phyloP scores from a whole-genome alignment of 257 asterid species.

The Nicotiana tomentosiformis region DNA sequence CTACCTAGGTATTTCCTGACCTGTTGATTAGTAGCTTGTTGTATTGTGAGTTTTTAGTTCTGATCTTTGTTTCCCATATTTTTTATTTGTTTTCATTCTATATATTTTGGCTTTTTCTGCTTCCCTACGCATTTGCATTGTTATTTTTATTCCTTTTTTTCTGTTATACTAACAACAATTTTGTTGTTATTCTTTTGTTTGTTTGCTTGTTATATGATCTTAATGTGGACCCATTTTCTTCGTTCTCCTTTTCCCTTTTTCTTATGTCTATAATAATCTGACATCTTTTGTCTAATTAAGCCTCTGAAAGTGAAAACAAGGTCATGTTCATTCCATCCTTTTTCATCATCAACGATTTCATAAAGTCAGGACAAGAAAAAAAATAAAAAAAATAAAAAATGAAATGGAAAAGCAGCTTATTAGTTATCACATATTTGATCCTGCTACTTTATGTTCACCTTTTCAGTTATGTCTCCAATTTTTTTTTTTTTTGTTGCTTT shows the following conservation, averaged over 20 bases:
- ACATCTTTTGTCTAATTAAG: conserved; percentile 8
- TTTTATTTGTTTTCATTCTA: not conserved
- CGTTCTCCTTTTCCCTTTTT: not conserved
- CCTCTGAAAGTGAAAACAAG: conserved; percentile 11
- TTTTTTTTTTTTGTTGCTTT: not conserved
- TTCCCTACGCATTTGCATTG: not conserved
- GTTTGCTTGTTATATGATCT: not conserved
- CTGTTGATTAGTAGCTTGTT: not conserved
- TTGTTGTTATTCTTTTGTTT: conserved; percentile 10
- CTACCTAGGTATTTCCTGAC: not conserved
- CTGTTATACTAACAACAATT: not conserved
- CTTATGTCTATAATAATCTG: conserved; percentile 11
- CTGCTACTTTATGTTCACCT: not conserved
- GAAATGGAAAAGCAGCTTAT: not conserved
- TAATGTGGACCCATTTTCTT: conserved; percentile 17
- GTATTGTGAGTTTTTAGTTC: not conserved
- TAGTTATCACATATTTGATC: not conserved
- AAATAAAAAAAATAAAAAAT: not conserved
- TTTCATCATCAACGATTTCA: not conserved
- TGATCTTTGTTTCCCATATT: not conserved
- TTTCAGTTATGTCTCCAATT: conserved; percentile 3
- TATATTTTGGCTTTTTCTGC: not conserved
- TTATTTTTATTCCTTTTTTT: not conserved
- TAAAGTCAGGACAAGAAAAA: not conserved
- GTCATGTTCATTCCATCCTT: conserved; percentile 10